Evolutionary conservation across 345 rosid species (phyloP).

Genomic region (Citrus trifoliata): DNA sequence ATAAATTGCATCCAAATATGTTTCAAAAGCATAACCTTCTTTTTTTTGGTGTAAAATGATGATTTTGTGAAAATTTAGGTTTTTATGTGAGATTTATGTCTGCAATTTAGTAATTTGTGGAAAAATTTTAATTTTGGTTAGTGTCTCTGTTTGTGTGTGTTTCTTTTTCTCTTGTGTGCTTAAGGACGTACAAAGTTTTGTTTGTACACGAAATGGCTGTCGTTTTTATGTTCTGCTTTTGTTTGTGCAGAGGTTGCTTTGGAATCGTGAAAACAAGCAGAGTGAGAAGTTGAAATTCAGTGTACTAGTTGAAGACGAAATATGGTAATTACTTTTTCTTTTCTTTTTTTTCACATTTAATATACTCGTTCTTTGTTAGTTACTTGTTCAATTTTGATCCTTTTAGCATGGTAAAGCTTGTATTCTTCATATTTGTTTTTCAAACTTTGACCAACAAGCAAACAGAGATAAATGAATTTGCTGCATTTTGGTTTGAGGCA

Average conservation of each 20-base stretch:
- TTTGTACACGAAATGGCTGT: not conserved
- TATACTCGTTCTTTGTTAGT: not conserved
- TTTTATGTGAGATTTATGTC: not conserved
- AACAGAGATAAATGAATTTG: not conserved
- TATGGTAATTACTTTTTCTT: constrained; percentile 15
- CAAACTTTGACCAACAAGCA: not conserved
- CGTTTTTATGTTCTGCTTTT: not conserved
- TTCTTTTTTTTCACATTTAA: too few relatives aligned
- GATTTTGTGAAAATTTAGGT: not conserved
- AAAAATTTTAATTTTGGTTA: not conserved
- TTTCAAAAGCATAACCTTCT: not conserved
- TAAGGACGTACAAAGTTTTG: not conserved
- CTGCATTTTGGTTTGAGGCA: not conserved
- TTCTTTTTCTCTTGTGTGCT: not conserved
- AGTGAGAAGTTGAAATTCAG: not conserved
- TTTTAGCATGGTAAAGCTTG: not conserved
- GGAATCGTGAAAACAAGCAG: not conserved
- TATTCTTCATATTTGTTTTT: not conserved
- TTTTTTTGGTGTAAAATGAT: not conserved
- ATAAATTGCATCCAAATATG: not conserved
- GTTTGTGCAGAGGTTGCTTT: constrained; percentile 2
- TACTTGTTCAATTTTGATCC: not conserved
- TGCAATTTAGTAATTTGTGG: not conserved
- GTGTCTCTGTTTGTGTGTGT: not conserved
- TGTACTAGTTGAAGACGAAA: not conserved